Evolutionary conservation across 1,284 basidiomycete genomes (phyloP), one percentile per base, ranked within the genome.

Genomic region (Marasmius fiardii): DNA sequence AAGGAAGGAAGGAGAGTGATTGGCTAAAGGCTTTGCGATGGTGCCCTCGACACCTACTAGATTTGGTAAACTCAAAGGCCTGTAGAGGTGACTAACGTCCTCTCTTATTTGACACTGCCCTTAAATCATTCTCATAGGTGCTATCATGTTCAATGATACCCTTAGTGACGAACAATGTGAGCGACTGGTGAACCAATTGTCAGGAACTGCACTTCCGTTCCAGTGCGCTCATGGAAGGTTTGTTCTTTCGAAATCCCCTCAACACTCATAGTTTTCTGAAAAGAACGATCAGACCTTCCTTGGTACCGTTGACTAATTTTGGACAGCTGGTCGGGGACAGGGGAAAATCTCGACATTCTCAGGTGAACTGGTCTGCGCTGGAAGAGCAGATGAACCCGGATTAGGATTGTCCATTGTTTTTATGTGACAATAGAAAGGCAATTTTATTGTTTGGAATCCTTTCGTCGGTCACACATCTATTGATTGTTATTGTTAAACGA

Each of bases 101-200:
- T 39, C 31, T 43, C 20, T 28, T 26, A 31, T 41, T 49, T 61
- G 3, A 61, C 47, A 52, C 20, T 48, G 28, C 43, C 33, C 3
- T 6, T 6, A 37, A 28, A 45, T 45, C 52, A 12, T 44, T 43
- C 24, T 21, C n/a, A 8, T 66, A 95, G 93, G 92, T 49, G 93
- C 95, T 0, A 91, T 97, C 70, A 98, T 98, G 95, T 98, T 98
- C 77, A 95, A 94, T 63, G 95, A 98, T 67, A 59, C 75, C 0
- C 77, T 98, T 49, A 81, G 75, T 16, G 54, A 71, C 2, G 77
- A 80, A 34, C 92, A 96, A 66, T 92, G 92, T 67, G 67, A 79
- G 61, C 76, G 78, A 28, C 79, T 98, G 39, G 74, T 98, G 35
- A 62, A 66, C 5, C 79, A 85, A 61, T 76, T 98, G 21, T 78